Conservation (phyloP, 73 alveolate species). For the Blepharisma japonicum region DNA sequence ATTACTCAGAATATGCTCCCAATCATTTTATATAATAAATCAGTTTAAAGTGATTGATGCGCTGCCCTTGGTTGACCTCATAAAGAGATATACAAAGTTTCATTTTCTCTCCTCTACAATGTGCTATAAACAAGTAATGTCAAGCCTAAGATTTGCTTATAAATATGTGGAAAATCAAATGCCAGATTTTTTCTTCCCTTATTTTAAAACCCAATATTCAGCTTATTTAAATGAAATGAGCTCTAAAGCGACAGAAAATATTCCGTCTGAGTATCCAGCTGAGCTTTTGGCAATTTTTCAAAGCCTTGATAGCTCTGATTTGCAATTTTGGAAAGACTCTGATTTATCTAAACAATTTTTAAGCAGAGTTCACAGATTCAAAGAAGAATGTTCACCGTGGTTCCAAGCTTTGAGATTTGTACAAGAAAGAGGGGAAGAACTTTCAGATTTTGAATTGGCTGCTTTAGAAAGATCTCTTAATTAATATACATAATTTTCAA, state of each 20-base stretch:
- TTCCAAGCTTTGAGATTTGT: not conserved
- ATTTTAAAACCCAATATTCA: not conserved
- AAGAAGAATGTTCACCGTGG: slow-evolving; percentile 21
- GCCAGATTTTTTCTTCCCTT: slow-evolving; percentile 22
- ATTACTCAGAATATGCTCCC: slow-evolving; percentile 17
- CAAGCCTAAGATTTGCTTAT: not conserved
- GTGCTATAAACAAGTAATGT: not conserved
- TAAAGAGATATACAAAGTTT: not conserved
- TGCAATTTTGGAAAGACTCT: not conserved
- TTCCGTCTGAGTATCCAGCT: slow-evolving; percentile 15
- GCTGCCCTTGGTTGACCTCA: not conserved
- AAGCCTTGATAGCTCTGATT: not conserved
- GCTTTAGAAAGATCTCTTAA: slow-evolving; percentile 8
- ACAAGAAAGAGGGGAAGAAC: not conserved
- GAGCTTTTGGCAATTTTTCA: not conserved
- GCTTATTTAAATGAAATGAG: not conserved
- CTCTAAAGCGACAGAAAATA: not conserved
- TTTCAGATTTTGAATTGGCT: not conserved
- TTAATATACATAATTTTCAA: too few species aligned
- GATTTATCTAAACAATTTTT: not conserved
- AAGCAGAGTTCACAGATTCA: not conserved
- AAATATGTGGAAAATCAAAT: not conserved
- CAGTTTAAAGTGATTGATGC: slow-evolving; percentile 20
- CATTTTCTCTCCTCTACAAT: not conserved
- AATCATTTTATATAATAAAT: not conserved